Percentiles rank a stretch among this genome's conserved stretches.
phyloP scores from a whole-genome alignment of 176 grass and related monocot species.

The Cymbopogon citratus region DNA sequence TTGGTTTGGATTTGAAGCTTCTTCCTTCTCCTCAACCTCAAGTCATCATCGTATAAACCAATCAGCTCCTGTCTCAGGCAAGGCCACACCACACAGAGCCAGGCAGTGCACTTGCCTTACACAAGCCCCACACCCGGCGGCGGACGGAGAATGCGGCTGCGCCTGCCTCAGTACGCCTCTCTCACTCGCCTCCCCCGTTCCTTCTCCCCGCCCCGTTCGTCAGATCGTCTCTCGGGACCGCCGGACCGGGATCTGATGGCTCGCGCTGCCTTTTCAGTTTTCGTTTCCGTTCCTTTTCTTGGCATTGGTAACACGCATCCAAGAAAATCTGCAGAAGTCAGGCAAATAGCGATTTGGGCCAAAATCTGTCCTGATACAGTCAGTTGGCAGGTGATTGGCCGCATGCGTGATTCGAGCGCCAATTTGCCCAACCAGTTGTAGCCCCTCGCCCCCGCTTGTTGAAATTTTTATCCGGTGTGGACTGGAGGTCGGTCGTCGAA shows the following conservation, averaged over 20 bases:
- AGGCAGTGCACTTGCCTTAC: not conserved
- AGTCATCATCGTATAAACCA: not conserved
- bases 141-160: constrained; percentile 9
- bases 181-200: not conserved
- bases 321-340: not conserved
- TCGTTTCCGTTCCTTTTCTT: not conserved
- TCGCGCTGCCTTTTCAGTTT: not conserved
- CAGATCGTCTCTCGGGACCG: not conserved
- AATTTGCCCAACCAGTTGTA: not conserved
- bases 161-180: constrained; percentile 5
- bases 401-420: not conserved
- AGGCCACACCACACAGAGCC: not conserved
- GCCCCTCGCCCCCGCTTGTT: not conserved
- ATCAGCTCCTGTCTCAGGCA: not conserved
- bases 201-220: not conserved
- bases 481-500: not conserved
- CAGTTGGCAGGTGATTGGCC: too few relatives aligned
- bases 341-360: not conserved
- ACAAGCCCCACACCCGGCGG: not conserved
- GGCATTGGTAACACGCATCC: not conserved
- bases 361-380: not conserved
- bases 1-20: not conserved
- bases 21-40: not conserved
- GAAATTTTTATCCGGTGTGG: not conserved
- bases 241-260: not conserved